Percentiles rank a stretch among this genome's conserved stretches.
These are phyloP conservation scores for Pyrus communis DNA, from an alignment of 306 rosid species.

Conservation along the genomic window DNA sequence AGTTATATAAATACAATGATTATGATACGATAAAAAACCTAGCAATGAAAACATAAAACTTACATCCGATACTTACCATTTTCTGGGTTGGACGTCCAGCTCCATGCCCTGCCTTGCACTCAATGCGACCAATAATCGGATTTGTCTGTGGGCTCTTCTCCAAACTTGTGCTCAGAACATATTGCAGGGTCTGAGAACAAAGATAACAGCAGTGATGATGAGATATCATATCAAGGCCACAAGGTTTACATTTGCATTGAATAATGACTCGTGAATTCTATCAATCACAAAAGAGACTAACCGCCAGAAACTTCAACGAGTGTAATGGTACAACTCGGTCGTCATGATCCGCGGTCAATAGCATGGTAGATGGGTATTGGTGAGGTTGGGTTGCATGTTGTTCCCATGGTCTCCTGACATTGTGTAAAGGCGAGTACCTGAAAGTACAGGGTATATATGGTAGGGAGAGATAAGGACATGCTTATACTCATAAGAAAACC, in stretches of 20 bases:
- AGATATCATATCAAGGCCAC: not conserved
- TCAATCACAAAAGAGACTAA: slow-evolving; percentile 25
- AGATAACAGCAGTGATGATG: not conserved
- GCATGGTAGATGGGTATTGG: slow-evolving; percentile 89
- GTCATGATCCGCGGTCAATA: slow-evolving; percentile 96
- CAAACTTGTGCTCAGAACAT: slow-evolving; percentile 56
- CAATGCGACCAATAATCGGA: slow-evolving; percentile 87
- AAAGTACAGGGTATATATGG: not conserved
- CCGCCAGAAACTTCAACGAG: slow-evolving; percentile 81
- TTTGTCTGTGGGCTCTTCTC: slow-evolving; percentile 79
- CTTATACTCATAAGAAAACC: not conserved
- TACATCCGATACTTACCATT: slow-evolving; percentile 28
- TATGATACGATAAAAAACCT: not conserved
- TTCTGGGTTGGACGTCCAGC: slow-evolving; percentile 91
- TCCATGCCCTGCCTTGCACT: slow-evolving; percentile 85
- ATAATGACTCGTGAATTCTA: not conserved
- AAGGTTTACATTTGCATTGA: not conserved
- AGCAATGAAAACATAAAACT: not conserved
- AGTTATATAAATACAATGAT: not conserved
- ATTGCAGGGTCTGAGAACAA: slow-evolving; percentile 57
- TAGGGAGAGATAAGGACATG: not conserved
- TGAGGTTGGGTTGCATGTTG: slow-evolving; percentile 25
- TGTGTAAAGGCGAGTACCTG: slow-evolving; percentile 95
- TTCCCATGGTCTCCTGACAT: slow-evolving; percentile 91
- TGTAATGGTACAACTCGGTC: slow-evolving; percentile 95